phyloP scores from a whole-genome alignment of 768 basidiomycete genomes.

The Suillus discolor region DNA sequence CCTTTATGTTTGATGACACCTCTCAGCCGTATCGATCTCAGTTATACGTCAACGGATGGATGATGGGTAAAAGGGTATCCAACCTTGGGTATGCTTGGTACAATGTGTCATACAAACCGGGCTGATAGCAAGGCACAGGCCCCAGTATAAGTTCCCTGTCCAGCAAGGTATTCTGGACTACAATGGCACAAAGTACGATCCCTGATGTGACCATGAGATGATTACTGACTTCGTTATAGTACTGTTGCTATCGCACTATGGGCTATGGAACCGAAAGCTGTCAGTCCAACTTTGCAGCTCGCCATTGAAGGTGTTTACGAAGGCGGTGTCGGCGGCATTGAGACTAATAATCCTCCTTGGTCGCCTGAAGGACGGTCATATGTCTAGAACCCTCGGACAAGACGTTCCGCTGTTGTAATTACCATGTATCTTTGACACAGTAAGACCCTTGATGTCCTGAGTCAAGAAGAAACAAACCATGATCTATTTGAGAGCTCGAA shows the following conservation, averaged over 20 bases:
- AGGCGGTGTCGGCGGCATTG: constrained; percentile 64
- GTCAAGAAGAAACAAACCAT: background rate
- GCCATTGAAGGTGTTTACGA: constrained; percentile 59
- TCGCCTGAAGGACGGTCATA: constrained; percentile 22
- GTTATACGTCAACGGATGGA: constrained; percentile 87
- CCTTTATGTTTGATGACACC: constrained; percentile 68
- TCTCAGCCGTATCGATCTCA: constrained; percentile 71
- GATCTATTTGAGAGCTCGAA: background rate
- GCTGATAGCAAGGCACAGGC: constrained; percentile 41
- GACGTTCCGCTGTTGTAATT: background rate
- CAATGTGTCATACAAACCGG: constrained; percentile 2
- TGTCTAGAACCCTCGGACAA: background rate
- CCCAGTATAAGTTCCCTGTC: constrained; percentile 81
- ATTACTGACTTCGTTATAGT: constrained; percentile 26
- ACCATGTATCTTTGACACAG: background rate
- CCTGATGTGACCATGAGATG: background rate
- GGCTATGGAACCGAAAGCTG: constrained; percentile 54
- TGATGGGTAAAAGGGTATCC: constrained; percentile 80
- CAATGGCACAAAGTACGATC: constrained; percentile 61
- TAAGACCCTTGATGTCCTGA: background rate
- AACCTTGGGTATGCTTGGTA: constrained; percentile 59
- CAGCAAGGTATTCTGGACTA: constrained; percentile 81
- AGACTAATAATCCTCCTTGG: constrained; percentile 63
- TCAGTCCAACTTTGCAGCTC: constrained; percentile 57
- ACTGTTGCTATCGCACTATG: constrained; percentile 70